These are phyloP conservation scores for Rhizopogon rudus DNA, from an alignment of 768 basidiomycete species.

Conservation along the genomic window DNA sequence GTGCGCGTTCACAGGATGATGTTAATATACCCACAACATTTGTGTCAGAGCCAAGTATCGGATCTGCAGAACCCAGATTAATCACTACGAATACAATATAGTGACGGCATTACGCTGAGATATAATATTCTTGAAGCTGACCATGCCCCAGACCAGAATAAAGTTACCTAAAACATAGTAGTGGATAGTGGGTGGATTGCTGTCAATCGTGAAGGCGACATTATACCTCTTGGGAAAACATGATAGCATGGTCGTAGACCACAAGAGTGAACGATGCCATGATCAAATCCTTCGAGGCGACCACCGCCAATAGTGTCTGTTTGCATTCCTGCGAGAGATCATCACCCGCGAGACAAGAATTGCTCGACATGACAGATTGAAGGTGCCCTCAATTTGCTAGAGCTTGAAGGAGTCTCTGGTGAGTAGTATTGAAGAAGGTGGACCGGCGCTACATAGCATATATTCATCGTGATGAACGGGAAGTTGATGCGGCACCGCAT, in stretches of 20 bases:
- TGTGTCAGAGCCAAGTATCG: neutral
- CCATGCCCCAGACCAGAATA: neutral
- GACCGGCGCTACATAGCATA: neutral
- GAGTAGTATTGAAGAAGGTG: neutral
- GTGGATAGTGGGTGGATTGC: neutral
- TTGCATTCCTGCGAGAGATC: too few relatives aligned
- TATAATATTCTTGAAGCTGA: neutral
- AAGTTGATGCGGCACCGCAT: neutral
- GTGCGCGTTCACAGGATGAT: neutral
- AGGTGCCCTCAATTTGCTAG: neutral
- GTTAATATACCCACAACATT: neutral
- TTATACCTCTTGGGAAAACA: conserved; percentile 33
- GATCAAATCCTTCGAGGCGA: neutral
- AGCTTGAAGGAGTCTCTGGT: neutral
- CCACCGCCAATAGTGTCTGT: neutral
- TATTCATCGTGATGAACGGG: neutral
- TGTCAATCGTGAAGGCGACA: neutral
- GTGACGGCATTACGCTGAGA: neutral
- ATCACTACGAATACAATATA: neutral
- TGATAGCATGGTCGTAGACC: conserved; percentile 21
- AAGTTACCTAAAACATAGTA: neutral
- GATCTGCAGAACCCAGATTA: neutral
- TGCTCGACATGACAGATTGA: neutral
- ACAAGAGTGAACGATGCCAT: conserved; percentile 1
- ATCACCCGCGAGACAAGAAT: too few relatives aligned